Evolutionary conservation across 2,329 filamentous ascomycete genomes (phyloP), one percentile per base, ranked within the genome.

Genomic region (Colletotrichum sublineola): DNA sequence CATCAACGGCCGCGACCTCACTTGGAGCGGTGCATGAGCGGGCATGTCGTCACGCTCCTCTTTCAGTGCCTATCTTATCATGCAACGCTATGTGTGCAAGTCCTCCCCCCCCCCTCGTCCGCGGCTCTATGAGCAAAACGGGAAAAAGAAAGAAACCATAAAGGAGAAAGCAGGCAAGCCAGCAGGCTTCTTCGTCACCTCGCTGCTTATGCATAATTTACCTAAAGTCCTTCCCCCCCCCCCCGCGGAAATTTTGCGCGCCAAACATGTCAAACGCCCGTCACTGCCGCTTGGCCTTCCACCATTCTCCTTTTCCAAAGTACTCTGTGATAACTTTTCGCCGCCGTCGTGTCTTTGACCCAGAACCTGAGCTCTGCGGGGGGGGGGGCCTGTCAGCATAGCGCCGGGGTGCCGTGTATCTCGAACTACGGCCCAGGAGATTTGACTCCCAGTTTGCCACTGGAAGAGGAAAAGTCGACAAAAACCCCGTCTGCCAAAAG

Each of bases 371-470:
- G n/a, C 42, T 24, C 48, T 20, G 5, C 9, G 46, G 46, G 24
- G 14, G 5, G 36, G 24, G 14, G 5, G 36, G 24, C 42, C 20
- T 20, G 33, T 8, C 36, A 64, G 61, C 20, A 38, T 38, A 33
- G 18, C 38, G 53, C 53, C 67, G 55, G 29, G 33, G 20, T 58
- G 64, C 68, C 57, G 58, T 63, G 68, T 44, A 52, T 57, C 50
- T 50, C 40, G 12, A 71, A 68, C 48, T 56, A 52, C 20, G 36
- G 64, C 48, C 57, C 67, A 52, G 64, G 48, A 58, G 57, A 58
- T 44, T 42, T n/a, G 36, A 44, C 15, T 55, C 53, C n/a, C 20
- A 11, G 9, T 38, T 42, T 33, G 36, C 46, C 42, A 36, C 48
- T 11, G n/a, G 42, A 18, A 3, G 18, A 6, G 18, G 18, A 53